Evolutionary conservation across 768 basidiomycete species (phyloP).

Genomic region (Porpolomopsis calyptriformis): DNA sequence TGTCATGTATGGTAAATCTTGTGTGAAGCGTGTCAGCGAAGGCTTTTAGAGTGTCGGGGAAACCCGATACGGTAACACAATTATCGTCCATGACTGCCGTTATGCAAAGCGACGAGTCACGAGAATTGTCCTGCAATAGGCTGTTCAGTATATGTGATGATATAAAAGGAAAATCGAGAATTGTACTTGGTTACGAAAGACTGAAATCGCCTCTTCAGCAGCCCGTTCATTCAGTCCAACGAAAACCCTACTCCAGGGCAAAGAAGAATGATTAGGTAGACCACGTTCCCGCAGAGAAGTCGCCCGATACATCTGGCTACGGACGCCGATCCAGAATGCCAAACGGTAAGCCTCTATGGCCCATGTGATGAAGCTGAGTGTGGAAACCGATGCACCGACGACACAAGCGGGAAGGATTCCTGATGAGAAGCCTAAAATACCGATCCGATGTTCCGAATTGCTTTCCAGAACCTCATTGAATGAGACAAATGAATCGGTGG

Average conservation of each 20-base stretch:
- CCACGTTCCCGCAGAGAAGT: constrained; percentile 8
- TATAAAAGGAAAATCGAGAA: constrained; percentile 1
- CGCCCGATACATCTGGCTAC: constrained; percentile 25
- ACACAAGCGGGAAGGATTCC: constrained; percentile 35
- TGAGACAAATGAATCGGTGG: constrained; percentile 10
- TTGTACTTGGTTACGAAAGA: constrained; percentile 8
- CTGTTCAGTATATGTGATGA: constrained; percentile 3
- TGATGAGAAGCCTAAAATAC: constrained; percentile 36
- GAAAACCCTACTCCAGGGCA: constrained; percentile 40
- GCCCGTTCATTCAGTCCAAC: constrained; percentile 18
- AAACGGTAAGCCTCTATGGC: constrained; percentile 30
- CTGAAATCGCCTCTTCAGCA: constrained; percentile 14
- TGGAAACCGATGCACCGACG: constrained; percentile 25
- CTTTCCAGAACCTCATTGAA: constrained; percentile 21
- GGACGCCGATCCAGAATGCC: constrained; percentile 34
- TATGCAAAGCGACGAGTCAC: constrained; percentile 27
- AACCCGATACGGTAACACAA: constrained; percentile 48
- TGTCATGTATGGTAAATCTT: constrained; percentile 28
- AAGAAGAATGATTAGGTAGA: constrained; percentile 10
- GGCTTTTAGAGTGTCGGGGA: constrained; percentile 35
- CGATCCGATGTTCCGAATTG: constrained; percentile 25
- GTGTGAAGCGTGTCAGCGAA: constrained; percentile 32
- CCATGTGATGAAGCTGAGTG: constrained; percentile 24
- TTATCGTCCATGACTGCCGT: constrained; percentile 40
- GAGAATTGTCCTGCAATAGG: background rate